These are phyloP conservation scores for Xylaria arbuscula DNA, from an alignment of 2,329 filamentous ascomycete genomes.

Conservation along the genomic window DNA sequence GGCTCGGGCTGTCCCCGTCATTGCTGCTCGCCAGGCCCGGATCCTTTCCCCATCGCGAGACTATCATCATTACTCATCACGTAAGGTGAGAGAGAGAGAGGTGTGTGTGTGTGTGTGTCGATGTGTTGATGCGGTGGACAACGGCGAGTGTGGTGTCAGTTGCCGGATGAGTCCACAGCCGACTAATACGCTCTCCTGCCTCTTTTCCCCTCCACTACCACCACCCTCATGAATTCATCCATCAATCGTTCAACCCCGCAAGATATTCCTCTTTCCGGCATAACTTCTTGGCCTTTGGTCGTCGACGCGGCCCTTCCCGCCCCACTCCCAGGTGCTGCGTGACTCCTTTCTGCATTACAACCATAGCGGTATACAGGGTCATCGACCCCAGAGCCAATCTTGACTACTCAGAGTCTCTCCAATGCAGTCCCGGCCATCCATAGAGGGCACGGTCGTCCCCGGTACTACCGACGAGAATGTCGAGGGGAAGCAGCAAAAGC, in stretches of 20 bases:
- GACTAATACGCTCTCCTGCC: conserved; percentile 41
- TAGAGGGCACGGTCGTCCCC: conserved; percentile 59
- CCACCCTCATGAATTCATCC: conserved; percentile 51
- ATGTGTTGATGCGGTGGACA: conserved; percentile 40
- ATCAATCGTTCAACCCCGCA: conserved; percentile 51
- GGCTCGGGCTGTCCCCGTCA: neutral
- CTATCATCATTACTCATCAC: conserved; percentile 33
- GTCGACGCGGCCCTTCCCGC: conserved; percentile 47
- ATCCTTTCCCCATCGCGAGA: conserved; percentile 32
- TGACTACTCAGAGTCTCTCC: conserved; percentile 45
- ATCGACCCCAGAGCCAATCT: conserved; percentile 48
- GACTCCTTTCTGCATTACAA: conserved; percentile 51
- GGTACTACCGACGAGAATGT: conserved; percentile 58
- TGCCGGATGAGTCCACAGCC: conserved; percentile 48
- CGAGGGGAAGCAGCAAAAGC: conserved; percentile 67
- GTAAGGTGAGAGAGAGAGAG: conserved; percentile 4
- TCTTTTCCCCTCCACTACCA: conserved; percentile 38
- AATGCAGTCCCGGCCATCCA: conserved; percentile 61
- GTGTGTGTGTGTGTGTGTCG: conserved; percentile 31
- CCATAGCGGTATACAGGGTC: conserved; percentile 49
- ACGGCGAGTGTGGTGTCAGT: conserved; percentile 39
- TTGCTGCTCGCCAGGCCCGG: conserved; percentile 35
- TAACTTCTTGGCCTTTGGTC: conserved; percentile 47
- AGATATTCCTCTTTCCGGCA: conserved; percentile 52
- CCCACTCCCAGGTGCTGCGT: conserved; percentile 52